Evolutionary conservation across 768 basidiomycete genomes (phyloP).

Genomic region (Panaeolus papilionaceus): DNA sequence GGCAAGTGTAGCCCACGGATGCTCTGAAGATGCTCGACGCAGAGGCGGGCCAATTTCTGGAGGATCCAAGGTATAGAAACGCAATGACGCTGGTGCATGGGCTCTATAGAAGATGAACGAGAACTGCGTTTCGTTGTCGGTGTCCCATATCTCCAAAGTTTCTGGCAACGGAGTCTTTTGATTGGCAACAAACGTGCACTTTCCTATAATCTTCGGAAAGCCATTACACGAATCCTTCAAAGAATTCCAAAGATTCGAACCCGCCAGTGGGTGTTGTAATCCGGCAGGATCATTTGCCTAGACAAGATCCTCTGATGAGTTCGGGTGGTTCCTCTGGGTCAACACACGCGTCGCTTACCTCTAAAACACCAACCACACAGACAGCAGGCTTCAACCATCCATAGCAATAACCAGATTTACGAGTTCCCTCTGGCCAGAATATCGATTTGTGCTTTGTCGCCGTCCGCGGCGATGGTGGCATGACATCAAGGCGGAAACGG

Average conservation of each 20-base stretch:
- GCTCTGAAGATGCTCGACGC: not conserved
- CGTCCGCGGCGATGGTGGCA: conserved; percentile 26
- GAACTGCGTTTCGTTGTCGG: conserved; percentile 17
- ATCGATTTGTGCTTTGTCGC: conserved; percentile 39
- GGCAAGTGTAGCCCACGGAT: conserved; percentile 36
- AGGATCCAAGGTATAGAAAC: conserved; percentile 66
- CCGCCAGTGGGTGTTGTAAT: conserved; percentile 18
- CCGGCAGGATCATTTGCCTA: conserved; percentile 6
- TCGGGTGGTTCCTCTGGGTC: not conserved
- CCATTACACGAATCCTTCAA: conserved; percentile 34
- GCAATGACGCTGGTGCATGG: conserved; percentile 46
- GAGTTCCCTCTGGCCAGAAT: conserved; percentile 63
- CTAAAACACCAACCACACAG: conserved; percentile 60
- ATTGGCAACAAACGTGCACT: conserved; percentile 32
- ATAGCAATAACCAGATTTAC: conserved; percentile 54
- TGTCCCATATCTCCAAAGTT: conserved; percentile 23
- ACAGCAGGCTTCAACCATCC: conserved; percentile 59
- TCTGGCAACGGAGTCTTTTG: conserved; percentile 23
- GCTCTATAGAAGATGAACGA: conserved; percentile 29
- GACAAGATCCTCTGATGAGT: conserved; percentile 1
- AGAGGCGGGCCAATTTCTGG: conserved; percentile 20
- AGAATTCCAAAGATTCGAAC: conserved; percentile 33
- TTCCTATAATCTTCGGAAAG: conserved; percentile 41
- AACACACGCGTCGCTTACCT: conserved; percentile 23
- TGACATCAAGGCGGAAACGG: conserved; percentile 27